phyloP scores from a whole-genome alignment of 192 early-diverging fungal genomes.

The Chytriomyces confervae region DNA sequence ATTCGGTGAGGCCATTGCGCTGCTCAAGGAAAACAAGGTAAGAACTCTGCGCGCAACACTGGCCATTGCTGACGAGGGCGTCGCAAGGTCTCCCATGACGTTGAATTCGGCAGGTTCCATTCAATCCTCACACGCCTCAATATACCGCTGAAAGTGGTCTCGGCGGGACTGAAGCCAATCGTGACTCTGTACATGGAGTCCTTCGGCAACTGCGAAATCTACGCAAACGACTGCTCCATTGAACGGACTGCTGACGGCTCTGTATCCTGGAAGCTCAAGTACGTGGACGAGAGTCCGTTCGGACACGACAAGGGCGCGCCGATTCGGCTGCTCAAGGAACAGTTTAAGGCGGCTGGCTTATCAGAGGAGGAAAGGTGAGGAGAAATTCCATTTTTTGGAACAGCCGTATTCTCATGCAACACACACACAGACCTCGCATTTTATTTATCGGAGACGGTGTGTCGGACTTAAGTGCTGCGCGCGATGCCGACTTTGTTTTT shows the following conservation, averaged over 20 bases:
- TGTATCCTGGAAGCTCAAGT: conserved; percentile 65
- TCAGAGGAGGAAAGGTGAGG: conserved; percentile 1
- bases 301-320: conserved; percentile 44
- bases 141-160: conserved; percentile 69
- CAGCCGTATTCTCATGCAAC: not conserved
- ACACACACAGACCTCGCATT: conserved; percentile 46
- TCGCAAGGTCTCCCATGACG: conserved; percentile 63
- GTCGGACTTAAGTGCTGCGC: conserved; percentile 75
- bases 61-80: not conserved
- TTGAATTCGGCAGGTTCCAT: conserved; percentile 64
- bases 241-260: conserved; percentile 36
- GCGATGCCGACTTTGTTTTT: conserved; percentile 77
- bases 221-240: conserved; percentile 63
- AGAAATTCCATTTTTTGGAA: conserved; percentile 10
- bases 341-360: conserved; percentile 2
- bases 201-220: conserved; percentile 54
- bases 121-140: conserved; percentile 52
- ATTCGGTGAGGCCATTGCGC: conserved; percentile 51
- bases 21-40: conserved; percentile 41
- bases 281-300: conserved; percentile 60
- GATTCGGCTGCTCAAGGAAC: conserved; percentile 31
- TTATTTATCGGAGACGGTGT: conserved; percentile 84
- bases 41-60: not conserved
- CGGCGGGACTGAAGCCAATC: conserved; percentile 59
- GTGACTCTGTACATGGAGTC: conserved; percentile 58